phyloP scores from a whole-genome alignment of 805 yeast genomes.

The Lachancea meyersii region DNA sequence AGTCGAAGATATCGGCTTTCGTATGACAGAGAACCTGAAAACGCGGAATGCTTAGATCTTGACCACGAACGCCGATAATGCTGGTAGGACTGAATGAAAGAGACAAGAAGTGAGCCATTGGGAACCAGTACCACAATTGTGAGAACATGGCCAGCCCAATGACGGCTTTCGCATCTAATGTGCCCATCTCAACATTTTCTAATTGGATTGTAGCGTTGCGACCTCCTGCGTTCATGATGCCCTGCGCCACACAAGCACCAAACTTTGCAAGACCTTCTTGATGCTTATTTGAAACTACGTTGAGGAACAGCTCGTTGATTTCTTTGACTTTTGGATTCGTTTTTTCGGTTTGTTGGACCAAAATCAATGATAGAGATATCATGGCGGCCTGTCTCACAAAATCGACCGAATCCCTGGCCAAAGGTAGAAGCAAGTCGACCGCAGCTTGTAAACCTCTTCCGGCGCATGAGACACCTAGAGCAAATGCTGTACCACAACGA shows the following conservation, averaged over 20 bases:
- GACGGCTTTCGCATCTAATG: constrained; percentile 82
- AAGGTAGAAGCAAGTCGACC: constrained; percentile 84
- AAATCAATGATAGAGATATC: constrained; percentile 84
- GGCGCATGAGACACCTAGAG: constrained; percentile 94
- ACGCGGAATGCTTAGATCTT: constrained; percentile 80
- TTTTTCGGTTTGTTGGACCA: constrained; percentile 82
- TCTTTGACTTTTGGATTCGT: constrained; percentile 73
- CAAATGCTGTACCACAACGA: constrained; percentile 96
- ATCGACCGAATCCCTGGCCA: constrained; percentile 89
- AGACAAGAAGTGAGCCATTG: constrained; percentile 86
- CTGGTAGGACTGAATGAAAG: constrained; percentile 91
- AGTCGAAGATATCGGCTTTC: constrained; percentile 71
- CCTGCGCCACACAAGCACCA: constrained; percentile 96
- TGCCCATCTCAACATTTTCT: constrained; percentile 83
- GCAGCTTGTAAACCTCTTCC: constrained; percentile 88
- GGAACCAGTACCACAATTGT: constrained; percentile 99
- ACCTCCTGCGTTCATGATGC: constrained; percentile 98
- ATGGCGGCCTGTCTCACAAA: constrained; percentile 98
- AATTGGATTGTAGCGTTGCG: constrained; percentile 91
- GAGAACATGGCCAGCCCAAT: constrained; percentile 86
- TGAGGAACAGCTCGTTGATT: constrained; percentile 66
- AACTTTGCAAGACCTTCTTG: constrained; percentile 96
- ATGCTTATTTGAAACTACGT: constrained; percentile 76
- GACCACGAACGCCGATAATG: constrained; percentile 69
- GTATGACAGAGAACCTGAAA: constrained; percentile 76